Percentiles rank a stretch among this genome's conserved stretches.
Conservation (phyloP, 2,329 filamentous ascomycete species). For the Clonostachys sp. region DNA sequence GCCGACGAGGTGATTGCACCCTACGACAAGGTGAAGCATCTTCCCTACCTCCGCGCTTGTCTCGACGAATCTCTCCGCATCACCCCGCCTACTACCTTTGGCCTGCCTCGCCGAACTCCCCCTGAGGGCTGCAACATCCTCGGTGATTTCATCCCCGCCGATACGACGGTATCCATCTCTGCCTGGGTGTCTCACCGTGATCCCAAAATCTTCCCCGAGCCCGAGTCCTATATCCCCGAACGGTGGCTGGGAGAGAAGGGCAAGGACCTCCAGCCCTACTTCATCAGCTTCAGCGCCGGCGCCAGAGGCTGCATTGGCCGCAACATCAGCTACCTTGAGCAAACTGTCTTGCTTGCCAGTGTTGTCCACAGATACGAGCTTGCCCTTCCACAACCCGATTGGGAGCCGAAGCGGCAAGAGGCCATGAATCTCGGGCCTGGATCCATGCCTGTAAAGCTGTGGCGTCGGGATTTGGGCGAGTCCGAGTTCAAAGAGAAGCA, state of each 20-base stretch:
- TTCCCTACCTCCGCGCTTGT: slow-evolving; percentile 30
- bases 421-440: background rate
- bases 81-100: slow-evolving; percentile 4
- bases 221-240: slow-evolving; percentile 3
- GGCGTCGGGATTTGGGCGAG: background rate
- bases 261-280: too few species aligned
- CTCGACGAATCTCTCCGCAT: slow-evolving; percentile 21
- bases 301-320: slow-evolving; percentile 34
- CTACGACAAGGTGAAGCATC: slow-evolving; percentile 30
- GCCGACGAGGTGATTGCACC: slow-evolving; percentile 35
- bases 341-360: slow-evolving; percentile 34
- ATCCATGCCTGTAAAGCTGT: background rate
- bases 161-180: background rate
- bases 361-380: slow-evolving; percentile 33
- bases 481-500: too few species aligned
- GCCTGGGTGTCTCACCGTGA: background rate
- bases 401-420: background rate
- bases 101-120: slow-evolving; percentile 6
- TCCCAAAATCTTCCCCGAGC: slow-evolving; percentile 2
- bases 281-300: slow-evolving; percentile 16
- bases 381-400: background rate
- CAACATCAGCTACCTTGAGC: slow-evolving; percentile 35
- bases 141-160: slow-evolving; percentile 6
- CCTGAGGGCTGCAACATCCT: background rate
- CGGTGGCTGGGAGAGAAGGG: slow-evolving; percentile 3